These are phyloP conservation scores for Wickerhamiella pararugosa DNA, from an alignment of 1,139 yeast species.

Conservation along the genomic window DNA sequence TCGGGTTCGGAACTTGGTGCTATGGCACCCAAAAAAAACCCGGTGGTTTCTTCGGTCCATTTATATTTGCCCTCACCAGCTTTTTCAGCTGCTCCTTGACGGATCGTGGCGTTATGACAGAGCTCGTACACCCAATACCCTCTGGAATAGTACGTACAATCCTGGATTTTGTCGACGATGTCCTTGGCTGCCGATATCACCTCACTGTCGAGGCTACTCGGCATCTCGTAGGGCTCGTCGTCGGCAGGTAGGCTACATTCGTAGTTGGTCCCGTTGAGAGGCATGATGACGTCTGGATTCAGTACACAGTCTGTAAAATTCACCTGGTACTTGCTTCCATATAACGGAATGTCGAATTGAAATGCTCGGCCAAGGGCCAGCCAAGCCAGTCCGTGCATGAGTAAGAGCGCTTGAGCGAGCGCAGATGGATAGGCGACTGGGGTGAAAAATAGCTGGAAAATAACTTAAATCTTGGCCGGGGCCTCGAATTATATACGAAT, in stretches of 20 bases:
- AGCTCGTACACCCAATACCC: slow-evolving; percentile 55
- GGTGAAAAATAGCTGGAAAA: no score
- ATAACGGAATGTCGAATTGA: not conserved
- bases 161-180: slow-evolving; percentile 9
- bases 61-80: slow-evolving; percentile 30
- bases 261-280: not conserved
- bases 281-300: not conserved
- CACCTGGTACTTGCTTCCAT: no score
- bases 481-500: no score
- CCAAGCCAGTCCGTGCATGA: not conserved
- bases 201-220: not conserved
- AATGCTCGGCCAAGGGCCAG: not conserved
- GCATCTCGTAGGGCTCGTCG: not conserved
- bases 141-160: slow-evolving; percentile 27
- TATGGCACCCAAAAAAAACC: slow-evolving; percentile 1
- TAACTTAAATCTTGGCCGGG: no score
- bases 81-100: slow-evolving; percentile 37
- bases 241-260: slow-evolving; percentile 6
- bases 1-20: slow-evolving; percentile 15
- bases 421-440: no score
- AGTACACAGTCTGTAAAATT: no score
- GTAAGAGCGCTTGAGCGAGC: not conserved
- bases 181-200: not conserved
- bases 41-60: slow-evolving; percentile 17
- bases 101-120: slow-evolving; percentile 39